Base-by-base conservation (phyloP, 371 early-diverging fungal genomes). In the Zychaea mexicana region DNA sequence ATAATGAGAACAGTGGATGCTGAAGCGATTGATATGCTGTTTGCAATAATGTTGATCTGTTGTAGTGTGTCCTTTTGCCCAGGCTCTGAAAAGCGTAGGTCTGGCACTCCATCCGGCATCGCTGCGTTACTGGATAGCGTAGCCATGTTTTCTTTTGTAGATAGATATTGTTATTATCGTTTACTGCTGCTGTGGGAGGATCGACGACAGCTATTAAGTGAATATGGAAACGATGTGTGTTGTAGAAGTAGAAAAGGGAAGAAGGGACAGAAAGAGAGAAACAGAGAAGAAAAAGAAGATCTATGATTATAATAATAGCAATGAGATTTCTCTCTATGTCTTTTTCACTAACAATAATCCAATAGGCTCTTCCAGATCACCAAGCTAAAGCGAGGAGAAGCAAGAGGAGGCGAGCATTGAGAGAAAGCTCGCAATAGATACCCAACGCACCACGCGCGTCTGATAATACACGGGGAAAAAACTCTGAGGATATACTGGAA, bases 1-100 rank as follows among this genome's bases (percentile, higher is more conserved):
- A 70, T 62, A 9, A 62, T 24, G 2, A 70, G 53, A 0, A 70
- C 70, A 1, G 32, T 42, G 42, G 52, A 38, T 38, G 62, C 70
- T 22, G 70, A 70, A 13, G 45, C 59, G 22, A 66, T 60, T 1
- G 70, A 70, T 17, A 65, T 17, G 12, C 42, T 60, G 47, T 66
- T 70, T 9, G 57, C 55, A 15, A 39, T 24, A 24, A 70, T 57
- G 30, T 70, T 70, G 57, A 70, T 62, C 3, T 19, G 21, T 15
- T 63, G 28, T 17, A 70, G 26, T 7, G 52, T 26, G 2, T 33
- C 47, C 9, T 52, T 22, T 36, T 69, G 65, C 61, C 62, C 61
- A 33, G 36, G 17, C 22, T 38, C 64, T 1, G 27, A 30, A 19
- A 69, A 60, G 19, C 57, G 32, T 21, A 65, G 55, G 38, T 70